Conservation (phyloP, 2,329 filamentous ascomycete species). For the Ophiostoma himal-ulmi region DNA sequence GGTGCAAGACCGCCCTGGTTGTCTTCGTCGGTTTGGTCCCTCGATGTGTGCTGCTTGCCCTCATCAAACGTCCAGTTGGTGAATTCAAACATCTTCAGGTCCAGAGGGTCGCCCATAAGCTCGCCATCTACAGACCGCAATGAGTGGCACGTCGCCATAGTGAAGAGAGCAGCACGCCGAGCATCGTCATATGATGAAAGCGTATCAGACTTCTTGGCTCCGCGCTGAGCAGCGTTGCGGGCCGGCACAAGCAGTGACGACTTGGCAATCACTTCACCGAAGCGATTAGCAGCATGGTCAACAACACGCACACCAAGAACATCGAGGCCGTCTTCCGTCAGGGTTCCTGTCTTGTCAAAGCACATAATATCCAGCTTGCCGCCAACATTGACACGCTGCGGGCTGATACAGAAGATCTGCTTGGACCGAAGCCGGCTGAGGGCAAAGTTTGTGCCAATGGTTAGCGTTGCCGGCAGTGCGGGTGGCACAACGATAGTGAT, state of each 20-base stretch:
- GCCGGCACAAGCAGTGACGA: conserved; percentile 32
- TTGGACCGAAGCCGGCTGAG: conserved; percentile 78
- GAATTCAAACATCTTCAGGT: conserved; percentile 98
- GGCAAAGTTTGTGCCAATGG: conserved; percentile 95
- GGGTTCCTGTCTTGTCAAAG: conserved; percentile 97
- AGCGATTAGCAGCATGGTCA: conserved; percentile 54
- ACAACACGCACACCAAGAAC: conserved; percentile 83
- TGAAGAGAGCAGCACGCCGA: conserved; percentile 65
- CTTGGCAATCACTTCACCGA: conserved; percentile 70
- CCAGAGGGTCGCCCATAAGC: conserved; percentile 85
- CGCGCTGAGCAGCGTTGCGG: neutral
- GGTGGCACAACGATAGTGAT: conserved; percentile 98
- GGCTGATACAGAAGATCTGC: conserved; percentile 95
- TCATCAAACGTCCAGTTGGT: conserved; percentile 91
- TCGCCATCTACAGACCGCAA: conserved; percentile 80
- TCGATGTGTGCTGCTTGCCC: conserved; percentile 42
- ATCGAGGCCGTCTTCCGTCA: conserved; percentile 94
- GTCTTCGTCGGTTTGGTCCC: conserved; percentile 64
- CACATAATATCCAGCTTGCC: conserved; percentile 95
- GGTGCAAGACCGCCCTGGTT: conserved; percentile 65
- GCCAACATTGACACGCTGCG: conserved; percentile 91
- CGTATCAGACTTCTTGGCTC: neutral
- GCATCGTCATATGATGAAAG: conserved; percentile 31
- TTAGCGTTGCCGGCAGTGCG: conserved; percentile 86
- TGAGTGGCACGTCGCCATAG: conserved; percentile 97